Conservation (phyloP, 192 early-diverging fungal genomes). For the Dispira simplex region DNA sequence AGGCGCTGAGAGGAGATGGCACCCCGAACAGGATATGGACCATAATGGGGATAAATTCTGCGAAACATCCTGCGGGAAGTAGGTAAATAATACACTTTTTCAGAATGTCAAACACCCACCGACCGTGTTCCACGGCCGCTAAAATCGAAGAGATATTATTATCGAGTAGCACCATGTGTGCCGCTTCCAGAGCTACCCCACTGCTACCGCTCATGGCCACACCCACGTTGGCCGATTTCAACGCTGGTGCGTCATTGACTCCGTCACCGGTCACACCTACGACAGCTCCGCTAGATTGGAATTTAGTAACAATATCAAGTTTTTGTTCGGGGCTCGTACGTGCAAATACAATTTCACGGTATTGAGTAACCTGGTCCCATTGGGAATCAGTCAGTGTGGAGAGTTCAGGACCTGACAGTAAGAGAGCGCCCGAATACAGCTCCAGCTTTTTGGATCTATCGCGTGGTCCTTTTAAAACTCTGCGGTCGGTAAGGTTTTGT, state of each 20-base stretch:
- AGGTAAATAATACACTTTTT: constrained; percentile 77
- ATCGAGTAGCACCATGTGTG: constrained; percentile 46
- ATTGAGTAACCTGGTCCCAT: constrained; percentile 52
- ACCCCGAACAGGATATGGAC: constrained; percentile 66
- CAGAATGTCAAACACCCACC: constrained; percentile 73
- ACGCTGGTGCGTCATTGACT: constrained; percentile 83
- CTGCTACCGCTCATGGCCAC: constrained; percentile 75
- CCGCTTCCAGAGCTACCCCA: constrained; percentile 55
- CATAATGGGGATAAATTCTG: constrained; percentile 62
- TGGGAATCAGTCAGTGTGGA: constrained; percentile 34
- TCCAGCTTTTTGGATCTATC: neutral
- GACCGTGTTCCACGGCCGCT: constrained; percentile 61
- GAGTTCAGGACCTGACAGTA: constrained; percentile 53
- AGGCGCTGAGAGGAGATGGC: constrained; percentile 62
- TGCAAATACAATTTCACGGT: constrained; percentile 71
- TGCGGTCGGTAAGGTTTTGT: neutral
- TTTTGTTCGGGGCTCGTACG: constrained; percentile 81
- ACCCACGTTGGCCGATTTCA: constrained; percentile 76
- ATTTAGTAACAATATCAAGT: constrained; percentile 62
- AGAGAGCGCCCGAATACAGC: constrained; percentile 18
- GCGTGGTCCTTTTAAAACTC: neutral
- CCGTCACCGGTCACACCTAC: constrained; percentile 89
- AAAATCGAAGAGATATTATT: constrained; percentile 49
- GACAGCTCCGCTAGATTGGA: constrained; percentile 45
- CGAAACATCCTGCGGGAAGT: constrained; percentile 58